Conservation (phyloP, 129 eudicot genomes). For the Escallonia rubra region DNA sequence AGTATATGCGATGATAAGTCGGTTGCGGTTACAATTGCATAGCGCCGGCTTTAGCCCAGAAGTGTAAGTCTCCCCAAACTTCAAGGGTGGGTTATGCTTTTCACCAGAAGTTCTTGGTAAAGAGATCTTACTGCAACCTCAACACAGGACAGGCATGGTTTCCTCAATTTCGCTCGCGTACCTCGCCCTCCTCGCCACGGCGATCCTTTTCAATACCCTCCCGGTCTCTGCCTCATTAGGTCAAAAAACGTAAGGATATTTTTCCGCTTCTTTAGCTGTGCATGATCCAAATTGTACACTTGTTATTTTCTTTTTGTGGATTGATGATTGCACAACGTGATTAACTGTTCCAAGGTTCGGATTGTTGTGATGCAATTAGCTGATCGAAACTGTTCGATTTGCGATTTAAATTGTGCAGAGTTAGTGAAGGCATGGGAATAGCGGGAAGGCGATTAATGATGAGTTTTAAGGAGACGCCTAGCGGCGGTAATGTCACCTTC, state of each 20-base stretch:
- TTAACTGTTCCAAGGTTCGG: neutral
- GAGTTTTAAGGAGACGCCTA: conserved; percentile 64
- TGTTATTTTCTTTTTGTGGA: neutral
- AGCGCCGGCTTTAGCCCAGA: no score
- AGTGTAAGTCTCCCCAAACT: no score
- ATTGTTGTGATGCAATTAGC: no score
- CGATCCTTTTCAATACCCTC: conserved; percentile 15
- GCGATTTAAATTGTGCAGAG: conserved; percentile 8
- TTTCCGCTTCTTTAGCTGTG: neutral
- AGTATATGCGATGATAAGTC: no score
- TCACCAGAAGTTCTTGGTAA: neutral
- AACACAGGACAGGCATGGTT: conserved; percentile 13
- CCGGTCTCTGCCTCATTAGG: conserved; percentile 18
- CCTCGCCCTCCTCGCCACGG: neutral
- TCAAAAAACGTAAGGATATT: conserved; percentile 27
- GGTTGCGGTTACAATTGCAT: no score
- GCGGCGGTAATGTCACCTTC: conserved; percentile 55
- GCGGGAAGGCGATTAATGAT: conserved; percentile 42
- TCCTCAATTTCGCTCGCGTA: conserved; percentile 15
- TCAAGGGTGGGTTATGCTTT: no score
- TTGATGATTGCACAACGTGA: neutral
- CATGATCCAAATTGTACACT: neutral
- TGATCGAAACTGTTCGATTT: neutral
- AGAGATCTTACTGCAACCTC: neutral
- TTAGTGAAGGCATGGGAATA: conserved; percentile 9